These are phyloP conservation scores for Kurtzmaniella quercitrusa DNA, from an alignment of 1,139 yeast genomes.

Conservation along the genomic window DNA sequence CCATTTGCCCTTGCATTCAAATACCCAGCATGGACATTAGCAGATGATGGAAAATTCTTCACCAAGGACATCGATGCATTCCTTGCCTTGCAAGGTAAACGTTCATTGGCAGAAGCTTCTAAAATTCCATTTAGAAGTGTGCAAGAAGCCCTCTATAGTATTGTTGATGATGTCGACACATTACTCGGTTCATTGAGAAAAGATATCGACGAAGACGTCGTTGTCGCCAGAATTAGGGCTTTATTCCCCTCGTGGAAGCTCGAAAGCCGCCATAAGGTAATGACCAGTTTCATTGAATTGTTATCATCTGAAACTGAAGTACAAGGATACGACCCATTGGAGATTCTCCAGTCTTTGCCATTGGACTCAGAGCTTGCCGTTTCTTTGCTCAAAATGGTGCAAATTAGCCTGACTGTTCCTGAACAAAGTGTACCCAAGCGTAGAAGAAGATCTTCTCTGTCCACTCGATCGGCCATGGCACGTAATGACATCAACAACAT, in stretches of 20 bases:
- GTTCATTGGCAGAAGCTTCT: not conserved
- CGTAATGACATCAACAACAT: slow-evolving; percentile 63
- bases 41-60: slow-evolving; percentile 14
- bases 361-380: slow-evolving; percentile 46
- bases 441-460: slow-evolving; percentile 75
- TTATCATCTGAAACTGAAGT: slow-evolving; percentile 33
- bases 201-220: slow-evolving; percentile 41
- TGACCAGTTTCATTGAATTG: slow-evolving; percentile 58
- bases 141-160: slow-evolving; percentile 50
- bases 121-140: slow-evolving; percentile 32
- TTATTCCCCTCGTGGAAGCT: slow-evolving; percentile 53
- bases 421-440: slow-evolving; percentile 56
- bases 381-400: slow-evolving; percentile 46
- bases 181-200: slow-evolving; percentile 50
- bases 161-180: slow-evolving; percentile 61
- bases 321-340: slow-evolving; percentile 46
- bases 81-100: not conserved
- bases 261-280: slow-evolving; percentile 55
- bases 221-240: slow-evolving; percentile 47
- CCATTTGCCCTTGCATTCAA: slow-evolving; percentile 32
- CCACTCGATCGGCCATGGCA: slow-evolving; percentile 71
- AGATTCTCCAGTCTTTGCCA: slow-evolving; percentile 44
- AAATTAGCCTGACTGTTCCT: slow-evolving; percentile 40
- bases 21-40: slow-evolving; percentile 28
- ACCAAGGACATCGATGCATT: slow-evolving; percentile 1